A percentile compares a stretch with the other conserved stretches of the same genome.
phyloP scores from a whole-genome alignment of 495 filamentous ascomycete species.

The Xanthoparmelia taractica region DNA sequence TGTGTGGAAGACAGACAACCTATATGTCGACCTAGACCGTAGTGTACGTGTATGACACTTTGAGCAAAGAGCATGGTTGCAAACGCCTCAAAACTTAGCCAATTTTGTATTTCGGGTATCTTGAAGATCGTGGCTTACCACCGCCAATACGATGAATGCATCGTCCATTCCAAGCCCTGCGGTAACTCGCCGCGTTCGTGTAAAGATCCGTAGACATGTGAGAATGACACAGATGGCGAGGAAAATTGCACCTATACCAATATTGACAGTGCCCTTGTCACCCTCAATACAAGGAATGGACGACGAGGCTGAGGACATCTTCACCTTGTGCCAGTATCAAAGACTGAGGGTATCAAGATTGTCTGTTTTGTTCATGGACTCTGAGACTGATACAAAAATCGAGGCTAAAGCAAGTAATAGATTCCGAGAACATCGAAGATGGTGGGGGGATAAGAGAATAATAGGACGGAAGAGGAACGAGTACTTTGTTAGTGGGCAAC shows the following conservation, averaged over 20 bases:
- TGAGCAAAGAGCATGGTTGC: neutral
- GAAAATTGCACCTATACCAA: neutral
- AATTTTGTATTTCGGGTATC: neutral
- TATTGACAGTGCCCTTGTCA: neutral
- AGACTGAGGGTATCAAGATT: neutral
- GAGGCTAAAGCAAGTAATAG: neutral
- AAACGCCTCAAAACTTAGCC: neutral
- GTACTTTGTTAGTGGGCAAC: neutral
- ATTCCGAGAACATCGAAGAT: neutral
- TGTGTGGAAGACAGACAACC: constrained; percentile 4
- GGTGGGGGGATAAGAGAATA: neutral
- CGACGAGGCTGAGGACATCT: neutral
- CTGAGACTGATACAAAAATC: neutral
- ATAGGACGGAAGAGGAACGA: neutral
- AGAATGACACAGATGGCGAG: neutral
- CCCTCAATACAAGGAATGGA: neutral
- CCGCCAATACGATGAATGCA: constrained; percentile 2
- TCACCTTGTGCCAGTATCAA: neutral
- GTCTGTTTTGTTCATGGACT: neutral
- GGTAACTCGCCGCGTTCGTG: constrained; percentile 1
- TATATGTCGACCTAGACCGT: constrained; percentile 10
- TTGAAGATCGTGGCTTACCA: neutral
- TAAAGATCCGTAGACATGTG: neutral
- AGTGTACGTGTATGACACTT: neutral
- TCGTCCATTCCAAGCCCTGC: constrained; percentile 5